phyloP scores from a whole-genome alignment of 371 early-diverging fungal species.

The Funneliformis caledonium region DNA sequence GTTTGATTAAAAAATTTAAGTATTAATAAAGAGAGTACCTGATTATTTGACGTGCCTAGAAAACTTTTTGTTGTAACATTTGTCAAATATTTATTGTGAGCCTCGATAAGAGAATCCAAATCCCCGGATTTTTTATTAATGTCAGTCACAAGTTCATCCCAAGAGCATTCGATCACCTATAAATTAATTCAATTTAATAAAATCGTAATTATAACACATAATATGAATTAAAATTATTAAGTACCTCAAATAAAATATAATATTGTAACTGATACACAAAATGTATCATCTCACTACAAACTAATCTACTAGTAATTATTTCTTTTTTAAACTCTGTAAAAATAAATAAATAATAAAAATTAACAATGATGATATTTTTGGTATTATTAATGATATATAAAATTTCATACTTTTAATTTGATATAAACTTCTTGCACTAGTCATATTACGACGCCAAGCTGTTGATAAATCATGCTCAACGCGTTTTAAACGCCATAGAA shows the following conservation, averaged over 20 bases:
- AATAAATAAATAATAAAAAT: conserved; percentile 34
- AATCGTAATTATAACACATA: neutral
- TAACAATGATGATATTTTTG: neutral
- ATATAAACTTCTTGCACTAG: conserved; percentile 60
- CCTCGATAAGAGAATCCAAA: conserved; percentile 72
- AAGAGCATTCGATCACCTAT: conserved; percentile 89
- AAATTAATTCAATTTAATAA: conserved; percentile 43
- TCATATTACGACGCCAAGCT: conserved; percentile 81
- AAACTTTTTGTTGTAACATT: conserved; percentile 70
- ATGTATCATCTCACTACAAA: conserved; percentile 89
- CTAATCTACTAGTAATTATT: conserved; percentile 66
- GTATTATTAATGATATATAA: neutral
- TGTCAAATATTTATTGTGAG: conserved; percentile 67
- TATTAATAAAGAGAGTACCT: conserved; percentile 39
- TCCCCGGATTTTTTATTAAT: conserved; percentile 68
- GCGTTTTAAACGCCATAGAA: conserved; percentile 89
- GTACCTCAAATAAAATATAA: conserved; percentile 74
- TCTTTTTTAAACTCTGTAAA: conserved; percentile 50
- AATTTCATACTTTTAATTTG: conserved; percentile 47
- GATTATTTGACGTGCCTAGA: conserved; percentile 58
- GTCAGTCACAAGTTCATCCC: conserved; percentile 76
- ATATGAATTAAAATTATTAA: neutral
- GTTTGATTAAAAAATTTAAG: neutral
- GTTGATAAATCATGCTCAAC: conserved; percentile 78
- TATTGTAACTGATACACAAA: conserved; percentile 93